Evolutionary conservation across 2,329 filamentous ascomycete genomes (phyloP).

Genomic region (Fonsecaea monophora): DNA sequence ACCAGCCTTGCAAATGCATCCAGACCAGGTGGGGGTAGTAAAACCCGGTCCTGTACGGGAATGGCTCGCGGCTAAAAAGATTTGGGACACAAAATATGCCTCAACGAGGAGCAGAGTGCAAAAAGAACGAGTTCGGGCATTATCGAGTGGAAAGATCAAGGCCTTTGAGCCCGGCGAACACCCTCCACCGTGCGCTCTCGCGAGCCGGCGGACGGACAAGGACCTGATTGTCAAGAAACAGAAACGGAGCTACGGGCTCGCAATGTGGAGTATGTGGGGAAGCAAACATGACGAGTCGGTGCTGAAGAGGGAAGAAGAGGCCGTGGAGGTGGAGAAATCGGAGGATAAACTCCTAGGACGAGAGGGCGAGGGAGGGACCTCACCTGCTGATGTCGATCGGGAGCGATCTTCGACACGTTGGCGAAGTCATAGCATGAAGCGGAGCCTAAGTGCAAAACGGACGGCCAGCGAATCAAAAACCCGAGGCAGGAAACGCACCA

Average conservation of each 20-base stretch:
- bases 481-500: conserved; percentile 31
- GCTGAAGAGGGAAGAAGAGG: conserved; percentile 52
- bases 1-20: conserved; percentile 68
- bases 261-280: conserved; percentile 86
- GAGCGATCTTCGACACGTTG: background rate
- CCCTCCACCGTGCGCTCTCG: conserved; percentile 84
- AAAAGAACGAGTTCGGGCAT: conserved; percentile 74
- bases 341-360: conserved; percentile 1
- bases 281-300: conserved; percentile 85
- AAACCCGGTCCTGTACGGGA: conserved; percentile 80
- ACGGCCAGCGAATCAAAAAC: conserved; percentile 15
- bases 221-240: conserved; percentile 52
- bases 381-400: background rate
- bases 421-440: conserved; percentile 10
- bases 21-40: conserved; percentile 74
- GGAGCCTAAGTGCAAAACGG: conserved; percentile 26
- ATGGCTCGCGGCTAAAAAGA: conserved; percentile 77
- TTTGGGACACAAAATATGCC: conserved; percentile 76
- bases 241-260: conserved; percentile 74
- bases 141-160: conserved; percentile 70
- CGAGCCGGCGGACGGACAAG: conserved; percentile 67
- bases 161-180: conserved; percentile 73
- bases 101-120: conserved; percentile 74
- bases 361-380: background rate
- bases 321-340: conserved; percentile 17